Base-by-base conservation (phyloP, 164 flowering plant genomes). In the Vitis cinerea region DNA sequence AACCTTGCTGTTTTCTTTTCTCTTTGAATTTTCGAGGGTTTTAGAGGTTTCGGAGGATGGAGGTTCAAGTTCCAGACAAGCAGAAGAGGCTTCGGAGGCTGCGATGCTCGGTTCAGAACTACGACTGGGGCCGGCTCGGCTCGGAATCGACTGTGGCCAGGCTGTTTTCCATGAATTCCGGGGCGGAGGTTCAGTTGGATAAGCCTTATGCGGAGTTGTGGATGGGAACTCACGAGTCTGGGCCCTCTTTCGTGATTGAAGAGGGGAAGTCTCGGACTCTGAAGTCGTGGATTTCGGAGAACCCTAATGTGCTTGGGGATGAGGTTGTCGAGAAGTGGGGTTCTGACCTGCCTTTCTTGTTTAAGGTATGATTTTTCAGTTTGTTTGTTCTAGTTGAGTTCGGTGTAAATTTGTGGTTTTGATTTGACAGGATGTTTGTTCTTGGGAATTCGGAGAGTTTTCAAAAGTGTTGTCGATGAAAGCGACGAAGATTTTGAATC, bases 81-180 rank as follows among this genome's bases (percentile, higher is more conserved):
- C 44, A 37, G 44, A 37, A 37, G 10, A 71, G 52, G 64, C 70
- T 83, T 3, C 75, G 62, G 65, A 81, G 77, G 44, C 82, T 94
- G 61, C 77, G 75, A 60, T 86, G 97, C 62, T 78, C 79, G 0
- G 97, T 94, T 2, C 82, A 89, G 80, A 83, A 80, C 63, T 90
- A 92, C 68, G 95, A 86, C 59, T 94, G 98, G 97, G 98, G 98
- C 0, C 65, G 58, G 27, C 23, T 59, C 2, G 97, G 97, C 11
- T 54, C 17, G 8, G 83, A 85, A 49, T 87, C 94, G 0, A 66
- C 50, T 44, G 97, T 89, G 9, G 88, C 87, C 1, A 82, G 75
- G 60, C 77, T 95, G 15, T 84, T 60, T 19, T 78, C 82, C 1
- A 30, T 76, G 51, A 93, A 95, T 78, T 86, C 87, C 4, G 82